These are phyloP conservation scores for Epicoccum nigrum DNA, from an alignment of 2,329 filamentous ascomycete species.

Conservation along the genomic window DNA sequence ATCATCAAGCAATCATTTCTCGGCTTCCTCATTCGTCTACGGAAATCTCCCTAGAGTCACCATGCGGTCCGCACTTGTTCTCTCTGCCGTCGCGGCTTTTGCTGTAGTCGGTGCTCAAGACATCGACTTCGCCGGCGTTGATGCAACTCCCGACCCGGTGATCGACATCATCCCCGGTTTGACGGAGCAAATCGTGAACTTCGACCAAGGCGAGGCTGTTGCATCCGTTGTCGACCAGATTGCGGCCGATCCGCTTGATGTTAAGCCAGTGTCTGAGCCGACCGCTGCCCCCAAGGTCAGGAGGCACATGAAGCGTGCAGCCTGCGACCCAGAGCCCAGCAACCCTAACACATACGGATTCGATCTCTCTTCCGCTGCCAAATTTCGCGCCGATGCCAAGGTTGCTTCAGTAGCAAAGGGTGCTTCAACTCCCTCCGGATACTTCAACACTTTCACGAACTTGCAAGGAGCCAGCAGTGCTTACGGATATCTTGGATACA, in stretches of 20 bases:
- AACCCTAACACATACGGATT: slow-evolving; percentile 2
- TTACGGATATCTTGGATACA: slow-evolving; percentile 1
- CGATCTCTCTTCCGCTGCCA: slow-evolving; percentile 1
- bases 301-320: slow-evolving; percentile 3
- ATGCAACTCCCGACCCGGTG: slow-evolving; percentile 1
- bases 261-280: slow-evolving; percentile 1
- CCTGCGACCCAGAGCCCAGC: slow-evolving; percentile 1
- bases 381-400: not conserved
- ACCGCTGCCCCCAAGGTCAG: not conserved
- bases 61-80: not conserved
- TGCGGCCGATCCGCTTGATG: slow-evolving; percentile 1
- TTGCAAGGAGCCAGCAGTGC: not conserved
- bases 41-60: not conserved
- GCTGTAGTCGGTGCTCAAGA: slow-evolving; percentile 3
- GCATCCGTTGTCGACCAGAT: not conserved
- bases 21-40: not conserved
- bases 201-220: not conserved
- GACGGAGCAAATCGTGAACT: not conserved
- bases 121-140: slow-evolving; percentile 3
- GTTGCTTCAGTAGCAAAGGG: not conserved
- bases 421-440: not conserved
- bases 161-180: slow-evolving; percentile 1
- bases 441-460: slow-evolving; percentile 1
- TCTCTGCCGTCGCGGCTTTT: not conserved
- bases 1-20: not conserved